Evolutionary conservation across 2,329 filamentous ascomycete genomes (phyloP).

Genomic region (Colletotrichum sp.): DNA sequence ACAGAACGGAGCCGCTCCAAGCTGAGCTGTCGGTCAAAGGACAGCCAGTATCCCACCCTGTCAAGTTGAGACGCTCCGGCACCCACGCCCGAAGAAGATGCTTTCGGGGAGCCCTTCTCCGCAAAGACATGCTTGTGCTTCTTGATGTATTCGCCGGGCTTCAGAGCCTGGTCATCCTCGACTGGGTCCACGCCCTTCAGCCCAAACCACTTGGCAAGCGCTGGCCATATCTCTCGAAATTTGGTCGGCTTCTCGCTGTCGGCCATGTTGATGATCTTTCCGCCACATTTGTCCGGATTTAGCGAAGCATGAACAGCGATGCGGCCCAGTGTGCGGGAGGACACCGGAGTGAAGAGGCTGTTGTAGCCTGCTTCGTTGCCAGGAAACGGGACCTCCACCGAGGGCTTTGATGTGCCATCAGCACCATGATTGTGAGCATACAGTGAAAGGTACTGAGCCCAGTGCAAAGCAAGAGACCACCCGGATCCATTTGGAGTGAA

Average conservation of each 20-base stretch:
- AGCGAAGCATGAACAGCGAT: slow-evolving; percentile 34
- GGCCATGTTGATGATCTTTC: slow-evolving; percentile 36
- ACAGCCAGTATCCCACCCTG: slow-evolving; percentile 49
- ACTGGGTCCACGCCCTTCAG: slow-evolving; percentile 28
- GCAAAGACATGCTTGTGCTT: slow-evolving; percentile 33
- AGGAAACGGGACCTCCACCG: slow-evolving; percentile 28
- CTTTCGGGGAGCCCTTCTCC: slow-evolving; percentile 26
- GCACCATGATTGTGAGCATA: slow-evolving; percentile 33
- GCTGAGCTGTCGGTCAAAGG: slow-evolving; percentile 52
- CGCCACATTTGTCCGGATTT: slow-evolving; percentile 28
- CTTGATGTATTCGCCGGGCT: slow-evolving; percentile 35
- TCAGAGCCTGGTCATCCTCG: not conserved
- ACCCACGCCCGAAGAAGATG: slow-evolving; percentile 35
- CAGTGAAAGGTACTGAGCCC: slow-evolving; percentile 42
- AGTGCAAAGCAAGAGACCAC: slow-evolving; percentile 40
- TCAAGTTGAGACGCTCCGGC: slow-evolving; percentile 42
- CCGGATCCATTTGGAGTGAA: slow-evolving; percentile 43
- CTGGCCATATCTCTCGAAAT: slow-evolving; percentile 34
- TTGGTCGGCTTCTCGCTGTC: slow-evolving; percentile 30
- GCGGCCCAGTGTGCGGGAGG: slow-evolving; percentile 31
- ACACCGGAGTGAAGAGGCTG: slow-evolving; percentile 35
- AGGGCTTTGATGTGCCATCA: not conserved
- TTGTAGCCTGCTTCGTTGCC: slow-evolving; percentile 28
- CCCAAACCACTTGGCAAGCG: slow-evolving; percentile 34
- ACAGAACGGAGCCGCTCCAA: slow-evolving; percentile 39